Percentiles rank a stretch among this genome's conserved stretches.
phyloP scores from a whole-genome alignment of 169 alveolate genomes.

The Plasmodium coatneyi region DNA sequence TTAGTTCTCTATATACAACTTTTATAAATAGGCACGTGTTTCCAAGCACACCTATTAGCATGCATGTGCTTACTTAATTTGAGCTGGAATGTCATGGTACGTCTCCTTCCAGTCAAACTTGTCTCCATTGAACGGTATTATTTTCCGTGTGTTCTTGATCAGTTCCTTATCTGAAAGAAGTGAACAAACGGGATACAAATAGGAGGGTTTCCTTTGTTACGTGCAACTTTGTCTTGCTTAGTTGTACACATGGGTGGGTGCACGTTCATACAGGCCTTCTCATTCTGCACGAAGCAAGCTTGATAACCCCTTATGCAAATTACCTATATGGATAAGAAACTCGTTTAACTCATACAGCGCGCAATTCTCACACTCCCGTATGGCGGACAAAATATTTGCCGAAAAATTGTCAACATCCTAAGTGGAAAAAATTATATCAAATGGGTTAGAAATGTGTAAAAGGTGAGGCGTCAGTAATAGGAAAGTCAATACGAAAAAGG shows the following conservation, averaged over 20 bases:
- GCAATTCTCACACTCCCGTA: slow-evolving; percentile 39
- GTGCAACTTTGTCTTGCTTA: not conserved
- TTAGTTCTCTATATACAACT: not conserved
- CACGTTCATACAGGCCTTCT: not conserved
- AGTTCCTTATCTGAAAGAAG: slow-evolving; percentile 18
- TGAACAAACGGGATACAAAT: not conserved
- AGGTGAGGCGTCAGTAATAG: not conserved
- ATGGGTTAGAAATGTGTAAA: not conserved
- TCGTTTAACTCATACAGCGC: slow-evolving; percentile 40
- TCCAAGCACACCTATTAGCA: not conserved
- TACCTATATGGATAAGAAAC: slow-evolving; percentile 39
- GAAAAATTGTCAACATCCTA: slow-evolving; percentile 49
- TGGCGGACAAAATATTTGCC: slow-evolving; percentile 43
- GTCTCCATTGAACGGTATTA: slow-evolving; percentile 66
- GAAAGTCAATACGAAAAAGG: not conserved
- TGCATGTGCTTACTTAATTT: slow-evolving; percentile 19
- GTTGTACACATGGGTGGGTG: not conserved
- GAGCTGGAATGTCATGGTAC: slow-evolving; percentile 49
- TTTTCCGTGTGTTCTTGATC: slow-evolving; percentile 37
- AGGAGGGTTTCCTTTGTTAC: not conserved
- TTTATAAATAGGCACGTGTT: not conserved
- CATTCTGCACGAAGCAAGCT: not conserved
- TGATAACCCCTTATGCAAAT: not conserved
- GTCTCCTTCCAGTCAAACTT: slow-evolving; percentile 66
- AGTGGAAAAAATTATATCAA: not conserved